Evolutionary conservation across 495 filamentous ascomycete genomes (phyloP), one percentile per base, ranked within the genome.

Genomic region (Aspergillus indologenus): DNA sequence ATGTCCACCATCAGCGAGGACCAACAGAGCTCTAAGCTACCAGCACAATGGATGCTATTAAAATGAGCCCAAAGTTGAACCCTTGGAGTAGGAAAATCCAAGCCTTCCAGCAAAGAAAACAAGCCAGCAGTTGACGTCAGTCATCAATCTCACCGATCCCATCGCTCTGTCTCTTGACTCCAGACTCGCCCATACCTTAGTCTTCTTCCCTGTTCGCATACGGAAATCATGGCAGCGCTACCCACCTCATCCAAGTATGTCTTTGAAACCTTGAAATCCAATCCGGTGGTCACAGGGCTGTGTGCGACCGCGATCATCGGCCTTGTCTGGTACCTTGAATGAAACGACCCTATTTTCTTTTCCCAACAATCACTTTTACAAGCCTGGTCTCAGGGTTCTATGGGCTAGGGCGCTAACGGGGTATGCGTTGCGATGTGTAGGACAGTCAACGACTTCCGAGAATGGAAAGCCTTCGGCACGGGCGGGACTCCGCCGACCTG

Each of bases 401-500:
- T n/a, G n/a, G n/a, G n/a, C n/a, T n/a, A n/a, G n/a, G 34, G 34
- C 12, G 22, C 47, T 50, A 26, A 50, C 22, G 14, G 9, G 47
- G 19, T 14, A 23, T 49, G 14, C 6, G 26, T 23, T 7, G 34
- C 6, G 34, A 11, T 40, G 7, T 40, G 5, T 19, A 50, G 47
- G 47, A 26, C 47, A 9, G 24, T 50, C 22, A 22, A 26, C 24
- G 47, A 50, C 20, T 50, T 24, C 22, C 6, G 8, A 11, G 47
- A 50, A n/a, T 50, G 47, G 47, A 50, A 23, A 26, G 47, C 47
- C 1, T 50, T 50, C 15, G 47, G 47, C 1, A 50, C 47, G 22
- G 47, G 47, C 47, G 47, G 47, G 17, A 23, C 47, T 1, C 21
- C 47, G 21, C 47, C 47, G 19, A 50, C 47, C 22, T 26, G 47